A percentile compares a stretch with the other conserved stretches of the same genome.
Evolutionary conservation across 176 grass and related monocot genomes (phyloP).

Genomic region (Rhynchospora breviuscula): DNA sequence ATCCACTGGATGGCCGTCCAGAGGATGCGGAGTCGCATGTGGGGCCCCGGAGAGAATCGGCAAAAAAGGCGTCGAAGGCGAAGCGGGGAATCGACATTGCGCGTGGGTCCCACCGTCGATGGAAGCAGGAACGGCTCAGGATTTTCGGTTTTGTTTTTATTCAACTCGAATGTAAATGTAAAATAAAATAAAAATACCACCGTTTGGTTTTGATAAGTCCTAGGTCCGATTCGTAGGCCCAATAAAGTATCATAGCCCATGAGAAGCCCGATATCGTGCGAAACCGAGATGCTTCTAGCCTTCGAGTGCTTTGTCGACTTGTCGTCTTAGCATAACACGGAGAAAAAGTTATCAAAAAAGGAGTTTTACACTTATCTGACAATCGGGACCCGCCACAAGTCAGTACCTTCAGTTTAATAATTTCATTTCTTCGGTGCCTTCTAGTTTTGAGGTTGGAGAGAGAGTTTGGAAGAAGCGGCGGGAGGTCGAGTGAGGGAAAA

Average conservation of each 20-base stretch:
- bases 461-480: not conserved
- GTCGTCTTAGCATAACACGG: not conserved
- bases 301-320: too few relatives aligned
- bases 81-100: conserved; percentile 26
- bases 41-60: not conserved
- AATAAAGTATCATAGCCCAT: too few relatives aligned
- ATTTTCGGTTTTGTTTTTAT: too few relatives aligned
- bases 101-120: conserved; percentile 5
- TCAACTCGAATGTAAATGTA: too few relatives aligned
- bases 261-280: too few relatives aligned
- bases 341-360: not conserved
- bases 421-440: not conserved
- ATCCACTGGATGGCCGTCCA: too few relatives aligned
- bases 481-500: not conserved
- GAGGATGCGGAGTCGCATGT: too few relatives aligned
- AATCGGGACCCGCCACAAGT: not conserved
- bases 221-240: not conserved
- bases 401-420: not conserved
- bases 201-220: not conserved
- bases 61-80: not conserved
- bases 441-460: not conserved
- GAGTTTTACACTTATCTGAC: not conserved
- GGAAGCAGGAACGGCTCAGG: not conserved
- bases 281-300: too few relatives aligned
- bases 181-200: too few relatives aligned